Evolutionary conservation across 2,329 filamentous ascomycete species (phyloP).

Genomic region (Ilyonectria mors-panacis): DNA sequence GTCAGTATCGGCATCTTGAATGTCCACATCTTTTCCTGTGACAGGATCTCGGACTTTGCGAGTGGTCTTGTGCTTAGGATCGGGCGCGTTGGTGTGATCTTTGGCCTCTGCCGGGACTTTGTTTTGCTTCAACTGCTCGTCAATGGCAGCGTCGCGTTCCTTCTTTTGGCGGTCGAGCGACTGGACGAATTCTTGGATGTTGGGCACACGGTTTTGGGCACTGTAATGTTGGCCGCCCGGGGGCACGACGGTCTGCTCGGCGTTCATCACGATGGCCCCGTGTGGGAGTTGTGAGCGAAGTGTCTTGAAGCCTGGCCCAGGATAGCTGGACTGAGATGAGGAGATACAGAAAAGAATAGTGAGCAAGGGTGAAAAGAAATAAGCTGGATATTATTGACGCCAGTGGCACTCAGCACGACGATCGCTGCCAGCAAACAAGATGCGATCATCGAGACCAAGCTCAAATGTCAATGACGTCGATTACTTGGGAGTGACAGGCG

Average conservation of each 20-base stretch:
- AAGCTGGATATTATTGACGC: not conserved
- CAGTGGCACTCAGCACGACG: not conserved
- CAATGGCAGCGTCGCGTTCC: slow-evolving; percentile 79
- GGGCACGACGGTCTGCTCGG: slow-evolving; percentile 59
- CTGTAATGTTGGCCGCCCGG: slow-evolving; percentile 81
- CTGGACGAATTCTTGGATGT: slow-evolving; percentile 86
- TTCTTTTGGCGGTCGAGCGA: slow-evolving; percentile 85
- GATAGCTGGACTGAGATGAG: not conserved
- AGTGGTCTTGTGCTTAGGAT: slow-evolving; percentile 63
- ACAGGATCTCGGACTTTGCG: slow-evolving; percentile 89
- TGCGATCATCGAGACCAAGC: slow-evolving; percentile 34
- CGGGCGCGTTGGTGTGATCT: slow-evolving; percentile 59
- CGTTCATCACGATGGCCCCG: slow-evolving; percentile 52
- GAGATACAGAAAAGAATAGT: no score
- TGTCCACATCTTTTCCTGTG: slow-evolving; percentile 87
- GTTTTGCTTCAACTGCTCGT: slow-evolving; percentile 65
- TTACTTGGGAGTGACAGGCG: slow-evolving; percentile 25
- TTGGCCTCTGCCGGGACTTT: slow-evolving; percentile 54
- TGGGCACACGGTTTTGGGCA: slow-evolving; percentile 86
- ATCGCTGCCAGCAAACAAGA: slow-evolving; percentile 29
- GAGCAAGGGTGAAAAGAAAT: not conserved
- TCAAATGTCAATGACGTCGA: slow-evolving; percentile 46
- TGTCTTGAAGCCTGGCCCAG: not conserved
- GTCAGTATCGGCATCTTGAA: slow-evolving; percentile 83
- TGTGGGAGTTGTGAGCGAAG: slow-evolving; percentile 17